phyloP scores from a whole-genome alignment of 768 basidiomycete genomes.

The Lactarius trivialis region DNA sequence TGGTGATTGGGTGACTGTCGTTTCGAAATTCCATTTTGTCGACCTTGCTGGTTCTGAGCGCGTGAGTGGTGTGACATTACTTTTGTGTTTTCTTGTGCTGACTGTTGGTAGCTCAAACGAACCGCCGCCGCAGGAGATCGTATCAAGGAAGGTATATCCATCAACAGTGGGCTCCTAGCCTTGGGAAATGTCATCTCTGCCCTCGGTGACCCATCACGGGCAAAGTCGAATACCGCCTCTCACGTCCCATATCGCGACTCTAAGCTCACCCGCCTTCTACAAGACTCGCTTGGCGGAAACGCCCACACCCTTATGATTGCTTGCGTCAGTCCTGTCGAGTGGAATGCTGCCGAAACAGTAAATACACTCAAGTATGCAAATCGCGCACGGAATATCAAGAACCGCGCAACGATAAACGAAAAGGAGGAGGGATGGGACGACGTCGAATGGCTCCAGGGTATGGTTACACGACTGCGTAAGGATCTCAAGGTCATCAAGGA shows the following conservation, averaged over 20 bases:
- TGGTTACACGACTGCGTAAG: constrained; percentile 76
- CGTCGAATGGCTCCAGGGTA: constrained; percentile 89
- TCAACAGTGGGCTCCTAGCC: constrained; percentile 93
- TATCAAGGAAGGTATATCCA: constrained; percentile 98
- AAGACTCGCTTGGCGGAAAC: constrained; percentile 97
- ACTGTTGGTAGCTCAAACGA: constrained; percentile 68
- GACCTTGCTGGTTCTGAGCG: constrained; percentile 96
- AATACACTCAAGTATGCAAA: constrained; percentile 97
- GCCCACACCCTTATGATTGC: constrained; percentile 99
- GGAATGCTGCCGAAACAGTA: constrained; percentile 89
- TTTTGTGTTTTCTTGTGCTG: constrained; percentile 2
- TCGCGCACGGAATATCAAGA: constrained; percentile 95
- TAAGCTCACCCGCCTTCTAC: constrained; percentile 90
- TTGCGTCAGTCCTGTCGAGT: constrained; percentile 93
- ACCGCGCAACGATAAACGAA: constrained; percentile 85
- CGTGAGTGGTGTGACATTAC: constrained; percentile 39
- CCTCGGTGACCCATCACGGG: constrained; percentile 85
- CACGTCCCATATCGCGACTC: constrained; percentile 98
- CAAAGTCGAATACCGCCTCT: constrained; percentile 74
- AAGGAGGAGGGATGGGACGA: constrained; percentile 99
- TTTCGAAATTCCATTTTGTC: constrained; percentile 97
- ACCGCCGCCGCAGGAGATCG: constrained; percentile 95
- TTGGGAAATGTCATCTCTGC: constrained; percentile 98
- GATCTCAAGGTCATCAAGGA: constrained; percentile 81
- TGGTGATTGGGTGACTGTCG: constrained; percentile 84